These are phyloP conservation scores for Backusella parvicylindrica DNA, from an alignment of 192 early-diverging fungal species.

Conservation along the genomic window DNA sequence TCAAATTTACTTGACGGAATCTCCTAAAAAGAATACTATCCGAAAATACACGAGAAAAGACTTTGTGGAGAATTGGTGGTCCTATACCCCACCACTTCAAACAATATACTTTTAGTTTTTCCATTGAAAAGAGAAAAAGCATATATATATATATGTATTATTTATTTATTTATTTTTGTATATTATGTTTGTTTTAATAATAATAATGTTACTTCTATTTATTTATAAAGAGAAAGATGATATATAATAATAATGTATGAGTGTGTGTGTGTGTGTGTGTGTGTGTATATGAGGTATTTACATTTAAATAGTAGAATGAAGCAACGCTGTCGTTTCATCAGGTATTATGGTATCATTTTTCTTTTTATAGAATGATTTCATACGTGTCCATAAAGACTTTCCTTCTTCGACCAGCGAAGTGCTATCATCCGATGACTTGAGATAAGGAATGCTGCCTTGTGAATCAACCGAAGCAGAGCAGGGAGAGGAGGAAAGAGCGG, in stretches of 20 bases:
- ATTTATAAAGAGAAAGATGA: neutral
- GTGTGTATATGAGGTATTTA: neutral
- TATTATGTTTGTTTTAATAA: slow-evolving; percentile 3
- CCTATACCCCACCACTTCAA: neutral
- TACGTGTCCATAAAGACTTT: neutral
- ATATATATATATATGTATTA: neutral
- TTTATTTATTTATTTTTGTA: neutral
- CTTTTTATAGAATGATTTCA: neutral
- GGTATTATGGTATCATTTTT: neutral
- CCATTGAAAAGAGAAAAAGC: neutral
- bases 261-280: neutral
- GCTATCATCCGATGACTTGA: neutral
- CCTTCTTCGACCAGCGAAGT: slow-evolving; percentile 12
- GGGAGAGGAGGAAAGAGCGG: slow-evolving; percentile 7
- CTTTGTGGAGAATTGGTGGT: neutral
- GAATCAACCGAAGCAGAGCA: neutral
- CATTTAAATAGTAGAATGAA: slow-evolving; percentile 1
- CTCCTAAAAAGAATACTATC: neutral
- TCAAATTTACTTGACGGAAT: neutral
- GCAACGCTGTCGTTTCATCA: slow-evolving; percentile 6
- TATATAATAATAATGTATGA: neutral
- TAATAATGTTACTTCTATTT: neutral
- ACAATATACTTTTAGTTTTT: neutral
- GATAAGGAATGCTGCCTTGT: neutral
- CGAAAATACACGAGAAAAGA: neutral